Evolutionary conservation across 2,329 filamentous ascomycete genomes (phyloP), one percentile per base, ranked within the genome.

Genomic region (Fusarium hostae): DNA sequence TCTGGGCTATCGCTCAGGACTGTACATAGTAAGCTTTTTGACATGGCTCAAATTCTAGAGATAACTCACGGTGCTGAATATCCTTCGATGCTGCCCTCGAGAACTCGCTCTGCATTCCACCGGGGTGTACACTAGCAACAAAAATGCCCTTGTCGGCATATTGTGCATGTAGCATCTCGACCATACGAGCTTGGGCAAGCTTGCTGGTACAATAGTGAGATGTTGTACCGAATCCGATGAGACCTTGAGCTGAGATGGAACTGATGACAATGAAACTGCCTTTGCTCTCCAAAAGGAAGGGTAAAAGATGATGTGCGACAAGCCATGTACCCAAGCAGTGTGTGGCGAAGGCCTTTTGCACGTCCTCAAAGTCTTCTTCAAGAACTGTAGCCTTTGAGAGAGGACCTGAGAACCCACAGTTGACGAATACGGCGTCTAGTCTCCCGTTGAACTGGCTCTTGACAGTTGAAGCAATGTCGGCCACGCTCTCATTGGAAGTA

Each of bases 121-220:
- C 63, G 0, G 63, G 62, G 2, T 66, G 63, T 2, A 66, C 28
- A 28, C 45, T 66, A 1, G 45, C 44, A 3, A 52, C 61, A 4
- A 66, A 66, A 3, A 66, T 4, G 1, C 52, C 62, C 10, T 47
- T 35, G 0, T 47, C 45, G 1, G 52, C 44, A 15, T 66, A 66
- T 16, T 66, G 63, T 0, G 52, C 52, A 15, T 66, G 62, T 0
- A 66, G 1, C 1, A 66, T 52, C 3, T 66, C 63, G 4, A 66
- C 22, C 28, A 66, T 52, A 1, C 63, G 52, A 12, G 45, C 44
- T 32, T 66, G 63, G 1, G 62, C 63, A 9, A 66, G n/a, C 6
- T 66, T 66, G 5, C 63, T 66, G 5, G 52, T 20, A 3, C 63
- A 66, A 9, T 66, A 66, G 2, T 66, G 63, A 1, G 63, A 66